Conservation (phyloP, 305 asterid species). For the Fraxinus platypoda region DNA sequence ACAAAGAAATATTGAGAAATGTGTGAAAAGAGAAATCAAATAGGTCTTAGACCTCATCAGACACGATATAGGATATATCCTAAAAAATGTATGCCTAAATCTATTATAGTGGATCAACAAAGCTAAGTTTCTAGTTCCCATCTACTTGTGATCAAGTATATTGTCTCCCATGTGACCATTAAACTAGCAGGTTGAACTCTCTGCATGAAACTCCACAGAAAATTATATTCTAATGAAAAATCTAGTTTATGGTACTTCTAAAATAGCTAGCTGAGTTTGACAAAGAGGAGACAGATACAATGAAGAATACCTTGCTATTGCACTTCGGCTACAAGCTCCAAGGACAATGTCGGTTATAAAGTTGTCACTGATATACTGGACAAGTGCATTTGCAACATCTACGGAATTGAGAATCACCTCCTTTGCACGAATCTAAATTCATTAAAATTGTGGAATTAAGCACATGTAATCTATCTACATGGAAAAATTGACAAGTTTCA, state of each 20-base stretch:
- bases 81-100: background rate
- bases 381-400: conserved; percentile 55
- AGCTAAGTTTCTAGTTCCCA: background rate
- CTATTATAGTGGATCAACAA: background rate
- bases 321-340: conserved; percentile 61
- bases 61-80: background rate
- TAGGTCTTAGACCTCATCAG: background rate
- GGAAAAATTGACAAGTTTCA: background rate
- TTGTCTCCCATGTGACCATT: background rate
- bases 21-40: background rate
- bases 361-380: conserved; percentile 39
- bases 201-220: background rate
- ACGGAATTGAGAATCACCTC: conserved; percentile 67
- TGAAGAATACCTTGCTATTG: conserved; percentile 50
- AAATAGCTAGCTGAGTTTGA: background rate
- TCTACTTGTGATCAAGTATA: background rate
- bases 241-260: background rate
- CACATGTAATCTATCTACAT: background rate
- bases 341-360: conserved; percentile 46
- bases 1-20: background rate
- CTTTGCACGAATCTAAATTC: conserved; percentile 54
- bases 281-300: background rate
- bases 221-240: background rate
- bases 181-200: background rate
- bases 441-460: conserved; percentile 2